Base-by-base conservation (phyloP, 2,329 filamentous ascomycete species). In the Venturia asperata region DNA sequence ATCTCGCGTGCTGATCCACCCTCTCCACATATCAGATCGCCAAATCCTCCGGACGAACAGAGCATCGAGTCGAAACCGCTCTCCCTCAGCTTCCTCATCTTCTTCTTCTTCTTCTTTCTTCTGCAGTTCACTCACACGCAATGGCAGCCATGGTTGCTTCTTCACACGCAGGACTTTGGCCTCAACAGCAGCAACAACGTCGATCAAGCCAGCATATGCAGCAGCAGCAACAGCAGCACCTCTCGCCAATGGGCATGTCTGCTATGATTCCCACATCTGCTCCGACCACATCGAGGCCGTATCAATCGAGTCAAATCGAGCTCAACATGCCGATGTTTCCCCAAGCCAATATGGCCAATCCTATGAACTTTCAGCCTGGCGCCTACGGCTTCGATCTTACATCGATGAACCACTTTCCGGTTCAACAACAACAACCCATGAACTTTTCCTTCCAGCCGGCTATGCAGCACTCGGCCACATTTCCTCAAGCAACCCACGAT, bases 111-210 rank as follows among this genome's bases (percentile, higher is more conserved):
- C n/a, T 42, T 34, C 21, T 19, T 27, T 17, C 39, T 27, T 62
- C 37, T 5, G 24, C 15, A 24, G 21, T 62, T 21, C 24, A 27
- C 15, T 42, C 60, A 21, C 24, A 30, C 17, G 45, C 41, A 34
- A 76, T 76, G 74, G 72, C 75, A 60, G 71, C 73, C 63, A 74
- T 75, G 66, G 70, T 76, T 72, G 74, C 73, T 61, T 68, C 72
- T 67, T 74, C 75, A 21, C 74, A 74, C 65, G 67, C 70, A 49
- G 70, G 69, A 60, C 67, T 75, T 62, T 77, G 74, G 74, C 73
- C 72, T 68, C 71, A 21, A 70, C 66, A 21, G 63, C 66, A 66
- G 39, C 61, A 67, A 52, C 67, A 66, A 58, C 62, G 63, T 61
- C 52, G 30, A 37, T 37, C 52, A n/a, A 37, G 30, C 37, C 65